Evolutionary conservation across 225 moss, liverwort and hornwort species (phyloP), one percentile per base, ranked within the genome.

Genomic region (Marchantia paleacea): DNA sequence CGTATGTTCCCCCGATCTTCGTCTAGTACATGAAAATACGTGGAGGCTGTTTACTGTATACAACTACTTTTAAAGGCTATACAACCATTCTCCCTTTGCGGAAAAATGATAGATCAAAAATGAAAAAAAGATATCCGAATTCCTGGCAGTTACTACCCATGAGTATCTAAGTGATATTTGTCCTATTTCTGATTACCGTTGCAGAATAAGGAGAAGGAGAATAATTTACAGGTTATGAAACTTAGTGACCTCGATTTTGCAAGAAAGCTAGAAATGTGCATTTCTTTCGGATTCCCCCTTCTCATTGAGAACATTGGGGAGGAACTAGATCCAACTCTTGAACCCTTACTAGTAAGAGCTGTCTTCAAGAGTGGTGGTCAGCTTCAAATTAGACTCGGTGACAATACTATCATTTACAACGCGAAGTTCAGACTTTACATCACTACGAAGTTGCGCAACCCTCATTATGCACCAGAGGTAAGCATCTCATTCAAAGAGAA

Each of bases 391-490:
- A 88, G 90, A 22, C 84, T 95, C 10, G 95, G 95, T 0, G 92
- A 93, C 4, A 93, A 89, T 39, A 87, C 81, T 25, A 79, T 92
- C 20, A 87, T 91, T 74, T 95, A 95, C 85, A 95, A 90, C 31
- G 83, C 64, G 15, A 95, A 95, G 55, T 93, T 95, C 8, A 88
- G 84, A 72, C 86, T 95, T 60, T 95, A 90, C 80, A 92, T 95
- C 26, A 93, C 93, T 20, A 95, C 95, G 19, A 95, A 95, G 75
- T 28, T 95, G 15, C 88, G 92, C 1, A 95, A 93, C 61, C 95
- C 95, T 0, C 93, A 93, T 80, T 95, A 92, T 78, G 91, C 91
- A 83, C 95, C 95, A 2, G 95, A 95, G 95, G 92, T 91, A 81
- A 75, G 76, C 19, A 66, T 65, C 66, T 50, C 10, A 77, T 13